Base-by-base conservation (phyloP, 2,329 filamentous ascomycete species). In the Arthroderma uncinatum region DNA sequence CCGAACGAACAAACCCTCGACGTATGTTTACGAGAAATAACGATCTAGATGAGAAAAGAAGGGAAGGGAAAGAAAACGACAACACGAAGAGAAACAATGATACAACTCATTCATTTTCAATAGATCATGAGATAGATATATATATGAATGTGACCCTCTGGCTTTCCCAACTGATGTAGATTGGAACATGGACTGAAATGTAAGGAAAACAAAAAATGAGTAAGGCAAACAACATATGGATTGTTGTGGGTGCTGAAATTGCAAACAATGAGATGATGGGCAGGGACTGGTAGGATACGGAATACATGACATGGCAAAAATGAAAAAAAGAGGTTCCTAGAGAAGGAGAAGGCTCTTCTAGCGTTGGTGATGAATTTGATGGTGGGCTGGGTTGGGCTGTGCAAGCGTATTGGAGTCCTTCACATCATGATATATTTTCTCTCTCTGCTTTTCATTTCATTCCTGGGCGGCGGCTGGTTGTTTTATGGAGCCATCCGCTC, bases 401-500 rank as follows among this genome's bases (percentile, higher is more conserved):
- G 39, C 39, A 50, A 19, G 44, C 14, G 25, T 9, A 12, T 50
- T 14, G 44, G 44, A n/a, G 9, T 50, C 44, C 25, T 50, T 50
- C n/a, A 16, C 44, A 57, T 30, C 25, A 47, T 33, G 52, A 42
- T 33, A 53, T 25, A 33, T 25, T 21, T 28, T 54, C 47, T 34
- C 25, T 54, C 30, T 50, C 25, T 44, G 14, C 34, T 14, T 34
- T 55, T 55, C 37, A 4, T 30, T 56, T 50, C 25, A 40, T 52
- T 28, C 23, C 30, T 44, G 23, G 16, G 6, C 2, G 25, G 36
- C 47, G 12, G 19, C n/a, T 14, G 36, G 23, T 23, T 36, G 14
- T 53, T 33, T 44, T 44, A 14, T 19, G n/a, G 33, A 52, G 48
- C 25, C 6, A 19, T 10, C 6, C 16, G 21, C 19, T 57, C 82